phyloP scores from a whole-genome alignment of 2,329 filamentous ascomycete genomes.

The Ploettnerulaceae sp. region DNA sequence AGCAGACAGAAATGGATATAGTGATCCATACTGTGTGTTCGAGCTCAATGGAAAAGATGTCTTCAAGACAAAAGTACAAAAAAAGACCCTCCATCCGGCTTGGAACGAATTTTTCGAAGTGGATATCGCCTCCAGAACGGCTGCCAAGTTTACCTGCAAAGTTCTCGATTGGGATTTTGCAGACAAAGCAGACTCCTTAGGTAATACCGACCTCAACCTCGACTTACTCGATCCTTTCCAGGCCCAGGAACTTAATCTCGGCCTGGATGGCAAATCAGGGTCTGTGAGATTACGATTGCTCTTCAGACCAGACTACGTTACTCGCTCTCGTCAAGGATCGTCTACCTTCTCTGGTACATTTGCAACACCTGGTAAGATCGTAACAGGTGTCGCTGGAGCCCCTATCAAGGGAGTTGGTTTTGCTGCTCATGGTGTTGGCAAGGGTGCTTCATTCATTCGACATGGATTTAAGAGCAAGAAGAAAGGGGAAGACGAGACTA shows the following conservation, averaged over 20 bases:
- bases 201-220: slow-evolving; percentile 69
- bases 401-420: slow-evolving; percentile 90
- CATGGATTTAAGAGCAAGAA: slow-evolving; percentile 75
- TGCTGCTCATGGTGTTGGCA: slow-evolving; percentile 64
- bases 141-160: slow-evolving; percentile 73
- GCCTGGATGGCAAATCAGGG: slow-evolving; percentile 86
- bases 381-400: slow-evolving; percentile 73
- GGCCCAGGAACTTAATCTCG: slow-evolving; percentile 67
- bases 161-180: slow-evolving; percentile 97
- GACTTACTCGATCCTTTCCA: slow-evolving; percentile 80
- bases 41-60: slow-evolving; percentile 82
- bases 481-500: slow-evolving; percentile 46
- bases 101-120: slow-evolving; percentile 98
- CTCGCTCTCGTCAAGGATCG: slow-evolving; percentile 79
- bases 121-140: slow-evolving; percentile 75
- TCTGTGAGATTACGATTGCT: slow-evolving; percentile 75
- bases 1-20: slow-evolving; percentile 93
- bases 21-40: slow-evolving; percentile 95
- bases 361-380: slow-evolving; percentile 78
- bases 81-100: slow-evolving; percentile 89
- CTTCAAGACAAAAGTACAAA: slow-evolving; percentile 91
- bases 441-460: slow-evolving; percentile 85
- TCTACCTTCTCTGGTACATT: slow-evolving; percentile 93
- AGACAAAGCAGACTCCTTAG: slow-evolving; percentile 89
- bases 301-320: slow-evolving; percentile 91